Base-by-base conservation (phyloP, 306 rosid species). In the Phaseolus lunatus region DNA sequence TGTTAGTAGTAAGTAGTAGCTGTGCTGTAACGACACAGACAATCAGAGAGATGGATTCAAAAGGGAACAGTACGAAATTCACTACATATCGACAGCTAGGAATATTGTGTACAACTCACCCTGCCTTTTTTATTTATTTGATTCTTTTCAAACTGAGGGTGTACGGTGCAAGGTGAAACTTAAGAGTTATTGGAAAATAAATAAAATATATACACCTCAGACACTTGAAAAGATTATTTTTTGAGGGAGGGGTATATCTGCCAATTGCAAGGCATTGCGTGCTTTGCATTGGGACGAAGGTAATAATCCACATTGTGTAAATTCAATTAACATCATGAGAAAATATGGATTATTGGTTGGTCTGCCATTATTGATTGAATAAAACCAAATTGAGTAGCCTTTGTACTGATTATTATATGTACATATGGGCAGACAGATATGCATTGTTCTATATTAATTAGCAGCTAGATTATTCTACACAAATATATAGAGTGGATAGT, bases 341-440 rank as follows among this genome's bases (percentile, higher is more conserved):
- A 37, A 59, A 26, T 6, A 16, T 70, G 66, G 67, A 70, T 61
- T 62, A 35, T 45, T 79, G 75, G 67, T 19, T 18, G 73, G 35
- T 68, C 26, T 52, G 58, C 10, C 74, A 78, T 78, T 67, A 78
- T 85, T 81, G 78, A 54, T 7, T 54, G 75, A 80, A 74, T 62
- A 63, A 13, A 62, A 76, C 75, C 67, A 61, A 73, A 68, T 26
- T 74, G 67, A 56, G 58, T 26, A 70, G 69, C 33, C 29, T 70
- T 65, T 37, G 72, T 69, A 64, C 67, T 65, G 44, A 39, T 39
- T 63, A 61, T 73, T 79, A 65, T 45, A 79, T 77, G 72, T 26
- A 52, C 75, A 53, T 80, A 68, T 77, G 58, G 44, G 13, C 18
- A 75, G 79, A 82, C 70, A 78, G 50, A 70, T 69, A 58, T 48